Conservation (phyloP, 768 basidiomycete genomes). For the Lentinula sp. region DNA sequence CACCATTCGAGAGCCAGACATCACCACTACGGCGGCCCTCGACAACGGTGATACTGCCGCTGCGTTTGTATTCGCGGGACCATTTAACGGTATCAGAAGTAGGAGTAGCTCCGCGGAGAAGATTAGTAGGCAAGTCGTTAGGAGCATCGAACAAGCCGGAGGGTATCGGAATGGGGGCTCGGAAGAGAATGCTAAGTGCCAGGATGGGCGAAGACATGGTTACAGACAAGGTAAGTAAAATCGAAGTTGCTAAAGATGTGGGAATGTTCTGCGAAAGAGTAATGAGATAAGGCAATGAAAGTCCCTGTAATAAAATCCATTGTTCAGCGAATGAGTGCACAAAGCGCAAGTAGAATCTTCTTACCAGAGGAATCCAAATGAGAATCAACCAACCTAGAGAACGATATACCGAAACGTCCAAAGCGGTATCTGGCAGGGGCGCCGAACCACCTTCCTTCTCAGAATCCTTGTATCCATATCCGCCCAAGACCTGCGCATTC, state of each 20-base stretch:
- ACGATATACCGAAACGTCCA: conserved; percentile 51
- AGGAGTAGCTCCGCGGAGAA: conserved; percentile 38
- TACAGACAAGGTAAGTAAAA: conserved; percentile 57
- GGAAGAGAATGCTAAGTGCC: conserved; percentile 53
- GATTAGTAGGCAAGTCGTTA: conserved; percentile 31
- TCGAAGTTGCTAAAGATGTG: conserved; percentile 31
- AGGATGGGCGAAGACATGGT: conserved; percentile 65
- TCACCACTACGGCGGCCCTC: conserved; percentile 69
- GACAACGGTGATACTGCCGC: conserved; percentile 53
- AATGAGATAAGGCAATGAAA: conserved; percentile 61
- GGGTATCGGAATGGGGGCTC: conserved; percentile 62
- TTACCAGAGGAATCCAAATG: conserved; percentile 66
- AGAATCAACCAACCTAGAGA: conserved; percentile 58
- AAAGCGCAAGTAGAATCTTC: conserved; percentile 18
- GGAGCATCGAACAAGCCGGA: conserved; percentile 55
- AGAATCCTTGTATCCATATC: conserved; percentile 53
- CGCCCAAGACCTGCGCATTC: conserved; percentile 58
- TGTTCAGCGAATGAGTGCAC: background rate
- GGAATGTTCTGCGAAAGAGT: conserved; percentile 29
- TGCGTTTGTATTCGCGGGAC: conserved; percentile 57
- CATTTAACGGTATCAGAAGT: conserved; percentile 32
- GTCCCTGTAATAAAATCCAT: conserved; percentile 29
- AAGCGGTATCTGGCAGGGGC: conserved; percentile 35
- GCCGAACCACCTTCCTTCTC: conserved; percentile 50
- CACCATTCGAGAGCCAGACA: conserved; percentile 69